Conservation (phyloP, 1,284 basidiomycete genomes). For the Ceratobasidium theobromae region DNA sequence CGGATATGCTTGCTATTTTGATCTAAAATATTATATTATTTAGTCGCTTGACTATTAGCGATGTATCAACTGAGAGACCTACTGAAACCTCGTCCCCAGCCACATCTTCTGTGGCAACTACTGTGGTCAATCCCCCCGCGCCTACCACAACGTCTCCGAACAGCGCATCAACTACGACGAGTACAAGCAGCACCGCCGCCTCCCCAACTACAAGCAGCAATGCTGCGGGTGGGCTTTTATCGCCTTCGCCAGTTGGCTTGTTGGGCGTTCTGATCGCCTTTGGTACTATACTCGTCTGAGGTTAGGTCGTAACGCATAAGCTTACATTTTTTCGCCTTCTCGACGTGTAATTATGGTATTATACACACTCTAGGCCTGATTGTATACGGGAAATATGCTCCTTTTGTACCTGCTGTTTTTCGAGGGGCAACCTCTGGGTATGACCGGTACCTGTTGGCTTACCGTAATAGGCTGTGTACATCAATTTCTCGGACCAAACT, state of each 20-base stretch:
- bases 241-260: not conserved
- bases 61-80: conserved; percentile 22
- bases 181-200: conserved; percentile 5
- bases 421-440: no score
- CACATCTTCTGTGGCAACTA: not conserved
- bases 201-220: conserved; percentile 12
- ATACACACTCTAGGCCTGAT: no score
- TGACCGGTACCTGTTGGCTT: no score
- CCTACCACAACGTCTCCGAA: not conserved
- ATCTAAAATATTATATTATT: not conserved
- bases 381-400: no score
- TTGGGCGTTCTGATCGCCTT: conserved; percentile 9
- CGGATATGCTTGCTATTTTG: not conserved
- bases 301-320: no score
- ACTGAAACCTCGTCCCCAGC: not conserved
- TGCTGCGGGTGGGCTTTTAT: no score
- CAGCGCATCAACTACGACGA: not conserved
- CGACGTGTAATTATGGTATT: no score
- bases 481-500: no score
- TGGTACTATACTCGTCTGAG: conserved; percentile 12
- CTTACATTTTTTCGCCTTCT: no score
- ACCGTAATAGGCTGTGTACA: no score
- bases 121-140: not conserved
- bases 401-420: no score
- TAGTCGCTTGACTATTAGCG: conserved; percentile 17